Evolutionary conservation across 2,329 filamentous ascomycete genomes (phyloP).

Genomic region (Clonostachys solani): DNA sequence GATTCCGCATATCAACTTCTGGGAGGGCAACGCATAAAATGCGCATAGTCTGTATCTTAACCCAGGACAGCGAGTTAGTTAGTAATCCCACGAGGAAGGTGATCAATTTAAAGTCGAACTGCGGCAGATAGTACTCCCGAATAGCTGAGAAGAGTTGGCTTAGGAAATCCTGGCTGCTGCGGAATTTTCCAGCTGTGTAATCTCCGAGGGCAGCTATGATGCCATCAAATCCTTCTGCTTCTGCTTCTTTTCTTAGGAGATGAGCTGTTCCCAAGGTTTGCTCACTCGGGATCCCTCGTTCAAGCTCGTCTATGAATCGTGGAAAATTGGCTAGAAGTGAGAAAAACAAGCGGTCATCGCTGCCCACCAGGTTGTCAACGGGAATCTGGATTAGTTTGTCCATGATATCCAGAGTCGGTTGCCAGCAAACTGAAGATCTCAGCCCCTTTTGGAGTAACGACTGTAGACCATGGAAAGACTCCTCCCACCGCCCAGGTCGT

Average conservation of each 20-base stretch:
- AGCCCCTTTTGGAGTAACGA: conserved; percentile 86
- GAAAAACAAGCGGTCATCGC: conserved; percentile 78
- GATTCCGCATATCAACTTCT: conserved; percentile 87
- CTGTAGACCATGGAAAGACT: conserved; percentile 81
- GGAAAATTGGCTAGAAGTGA: conserved; percentile 89
- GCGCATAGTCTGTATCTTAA: conserved; percentile 90
- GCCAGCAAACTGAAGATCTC: conserved; percentile 78
- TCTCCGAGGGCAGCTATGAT: conserved; percentile 67
- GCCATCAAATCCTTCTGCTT: conserved; percentile 62
- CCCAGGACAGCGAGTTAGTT: conserved; percentile 84
- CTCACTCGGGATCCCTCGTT: conserved; percentile 53
- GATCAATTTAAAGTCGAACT: conserved; percentile 77
- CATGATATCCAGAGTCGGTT: conserved; percentile 71
- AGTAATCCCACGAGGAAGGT: conserved; percentile 89
- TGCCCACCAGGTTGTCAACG: conserved; percentile 75
- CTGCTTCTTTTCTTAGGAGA: conserved; percentile 67
- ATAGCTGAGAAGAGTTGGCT: conserved; percentile 69
- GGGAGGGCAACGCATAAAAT: conserved; percentile 82
- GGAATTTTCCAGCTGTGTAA: conserved; percentile 65
- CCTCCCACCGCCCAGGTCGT: conserved; percentile 84
- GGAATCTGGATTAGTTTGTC: conserved; percentile 77
- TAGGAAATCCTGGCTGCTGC: conserved; percentile 71
- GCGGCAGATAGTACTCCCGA: conserved; percentile 73
- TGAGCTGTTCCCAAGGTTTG: conserved; percentile 60
- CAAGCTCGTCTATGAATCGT: conserved; percentile 75